Evolutionary conservation across 176 grass and related monocot species (phyloP).

Genomic region (Zea luxurians): DNA sequence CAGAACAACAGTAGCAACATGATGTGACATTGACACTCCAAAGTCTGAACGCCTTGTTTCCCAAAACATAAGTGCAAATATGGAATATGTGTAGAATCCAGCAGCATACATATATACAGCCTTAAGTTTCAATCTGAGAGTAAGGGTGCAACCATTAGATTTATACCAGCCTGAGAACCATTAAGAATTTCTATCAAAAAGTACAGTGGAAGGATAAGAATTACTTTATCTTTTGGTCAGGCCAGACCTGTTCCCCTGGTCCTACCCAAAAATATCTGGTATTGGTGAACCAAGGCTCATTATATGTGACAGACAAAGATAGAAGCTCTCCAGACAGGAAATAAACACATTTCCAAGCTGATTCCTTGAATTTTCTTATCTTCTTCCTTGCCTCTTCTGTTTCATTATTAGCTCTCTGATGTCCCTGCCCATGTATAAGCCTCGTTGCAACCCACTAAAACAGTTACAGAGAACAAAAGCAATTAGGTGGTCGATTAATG

Average conservation of each 20-base stretch:
- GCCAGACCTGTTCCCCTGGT: constrained; percentile 81
- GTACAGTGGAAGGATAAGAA: neutral
- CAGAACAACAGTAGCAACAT: constrained; percentile 64
- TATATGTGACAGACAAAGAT: constrained; percentile 71
- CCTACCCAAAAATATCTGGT: constrained; percentile 84
- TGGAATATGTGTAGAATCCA: constrained; percentile 84
- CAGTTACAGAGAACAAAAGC: neutral
- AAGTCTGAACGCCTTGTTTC: constrained; percentile 85
- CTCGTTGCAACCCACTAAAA: constrained; percentile 52
- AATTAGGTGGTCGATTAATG: neutral
- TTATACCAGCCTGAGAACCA: constrained; percentile 10
- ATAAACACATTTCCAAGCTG: constrained; percentile 85
- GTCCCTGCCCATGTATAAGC: constrained; percentile 52
- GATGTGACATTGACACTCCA: constrained; percentile 79
- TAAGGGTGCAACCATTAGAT: constrained; percentile 33
- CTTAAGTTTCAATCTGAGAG: constrained; percentile 70
- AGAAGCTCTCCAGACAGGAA: constrained; percentile 83
- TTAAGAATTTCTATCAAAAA: neutral
- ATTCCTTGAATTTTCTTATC: constrained; percentile 81
- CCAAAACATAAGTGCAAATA: constrained; percentile 91
- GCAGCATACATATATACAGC: constrained; percentile 82
- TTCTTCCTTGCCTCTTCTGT: constrained; percentile 57
- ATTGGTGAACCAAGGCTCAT: constrained; percentile 89
- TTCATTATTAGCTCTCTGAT: constrained; percentile 26
- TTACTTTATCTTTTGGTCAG: constrained; percentile 87